These are phyloP conservation scores for Cudoniella acicularis DNA, from an alignment of 495 filamentous ascomycete genomes.

Conservation along the genomic window DNA sequence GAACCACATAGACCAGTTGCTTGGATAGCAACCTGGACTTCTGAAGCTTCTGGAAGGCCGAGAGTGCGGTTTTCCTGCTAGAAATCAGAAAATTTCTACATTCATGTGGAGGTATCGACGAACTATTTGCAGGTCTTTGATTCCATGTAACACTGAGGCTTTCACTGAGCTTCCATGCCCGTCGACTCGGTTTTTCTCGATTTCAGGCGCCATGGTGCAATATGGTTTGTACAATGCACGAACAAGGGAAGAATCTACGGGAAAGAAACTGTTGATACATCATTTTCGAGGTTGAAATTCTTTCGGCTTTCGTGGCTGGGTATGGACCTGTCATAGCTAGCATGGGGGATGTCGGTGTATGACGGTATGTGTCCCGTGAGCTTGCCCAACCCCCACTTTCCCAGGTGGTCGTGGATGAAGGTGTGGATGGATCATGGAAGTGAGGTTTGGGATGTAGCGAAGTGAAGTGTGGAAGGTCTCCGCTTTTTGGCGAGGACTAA, in stretches of 20 bases:
- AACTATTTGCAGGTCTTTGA: conserved; percentile 65
- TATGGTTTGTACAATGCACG: background rate
- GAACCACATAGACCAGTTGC: conserved; percentile 65
- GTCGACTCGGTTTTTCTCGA: conserved; percentile 9
- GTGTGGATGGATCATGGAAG: too few species aligned
- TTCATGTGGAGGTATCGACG: conserved; percentile 19
- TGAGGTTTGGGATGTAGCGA: too few species aligned
- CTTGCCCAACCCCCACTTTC: background rate
- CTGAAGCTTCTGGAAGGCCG: conserved; percentile 41
- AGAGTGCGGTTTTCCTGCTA: conserved; percentile 27
- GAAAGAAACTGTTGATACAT: background rate
- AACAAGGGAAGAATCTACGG: background rate
- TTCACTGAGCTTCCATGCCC: conserved; percentile 30
- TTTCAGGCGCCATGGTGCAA: background rate
- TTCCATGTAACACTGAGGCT: conserved; percentile 67
- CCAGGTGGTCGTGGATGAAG: too few species aligned
- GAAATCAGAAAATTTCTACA: background rate
- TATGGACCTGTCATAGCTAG: background rate
- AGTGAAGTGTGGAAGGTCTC: background rate
- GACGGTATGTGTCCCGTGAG: background rate
- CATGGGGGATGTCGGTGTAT: background rate
- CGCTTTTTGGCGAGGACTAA: background rate
- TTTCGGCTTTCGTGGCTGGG: background rate
- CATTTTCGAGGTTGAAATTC: background rate
- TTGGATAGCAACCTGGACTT: conserved; percentile 55